Evolutionary conservation across 2,329 filamentous ascomycete genomes (phyloP).

Genomic region (Cercospora brassicicola): DNA sequence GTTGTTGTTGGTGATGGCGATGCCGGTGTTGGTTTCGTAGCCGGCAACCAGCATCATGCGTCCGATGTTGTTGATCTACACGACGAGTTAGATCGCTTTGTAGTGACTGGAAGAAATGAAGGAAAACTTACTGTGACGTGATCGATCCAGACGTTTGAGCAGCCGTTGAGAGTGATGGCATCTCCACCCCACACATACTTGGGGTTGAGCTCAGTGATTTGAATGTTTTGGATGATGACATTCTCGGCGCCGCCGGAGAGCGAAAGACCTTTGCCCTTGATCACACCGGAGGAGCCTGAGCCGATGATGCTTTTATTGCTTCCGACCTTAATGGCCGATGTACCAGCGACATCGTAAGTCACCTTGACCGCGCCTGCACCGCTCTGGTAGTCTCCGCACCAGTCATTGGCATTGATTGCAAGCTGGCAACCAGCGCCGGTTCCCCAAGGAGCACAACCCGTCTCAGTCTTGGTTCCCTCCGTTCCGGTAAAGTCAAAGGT

Average conservation of each 20-base stretch:
- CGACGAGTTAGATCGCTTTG: neutral
- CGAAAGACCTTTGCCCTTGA: constrained; percentile 47
- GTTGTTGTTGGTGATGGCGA: constrained; percentile 62
- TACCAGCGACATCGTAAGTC: constrained; percentile 58
- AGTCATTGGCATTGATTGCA: constrained; percentile 62
- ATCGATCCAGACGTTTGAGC: constrained; percentile 43
- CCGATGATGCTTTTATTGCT: constrained; percentile 48
- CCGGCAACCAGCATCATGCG: constrained; percentile 63
- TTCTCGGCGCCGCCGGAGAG: constrained; percentile 49
- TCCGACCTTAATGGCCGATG: constrained; percentile 45
- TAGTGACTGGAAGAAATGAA: constrained; percentile 7
- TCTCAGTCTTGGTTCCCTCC: constrained; percentile 55
- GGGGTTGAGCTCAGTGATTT: constrained; percentile 43
- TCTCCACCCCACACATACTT: constrained; percentile 45
- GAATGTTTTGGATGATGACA: constrained; percentile 54
- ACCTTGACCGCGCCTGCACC: constrained; percentile 23
- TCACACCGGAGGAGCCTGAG: constrained; percentile 42
- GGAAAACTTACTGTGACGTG: constrained; percentile 37
- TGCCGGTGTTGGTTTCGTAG: constrained; percentile 53
- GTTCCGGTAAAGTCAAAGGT: constrained; percentile 56
- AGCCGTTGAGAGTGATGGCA: constrained; percentile 41
- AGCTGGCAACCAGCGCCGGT: constrained; percentile 46
- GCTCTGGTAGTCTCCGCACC: constrained; percentile 46
- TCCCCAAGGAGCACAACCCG: constrained; percentile 56
- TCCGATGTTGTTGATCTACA: constrained; percentile 57